Base-by-base conservation (phyloP, 2,329 filamentous ascomycete genomes). In the Ophiosphaerella korrae region DNA sequence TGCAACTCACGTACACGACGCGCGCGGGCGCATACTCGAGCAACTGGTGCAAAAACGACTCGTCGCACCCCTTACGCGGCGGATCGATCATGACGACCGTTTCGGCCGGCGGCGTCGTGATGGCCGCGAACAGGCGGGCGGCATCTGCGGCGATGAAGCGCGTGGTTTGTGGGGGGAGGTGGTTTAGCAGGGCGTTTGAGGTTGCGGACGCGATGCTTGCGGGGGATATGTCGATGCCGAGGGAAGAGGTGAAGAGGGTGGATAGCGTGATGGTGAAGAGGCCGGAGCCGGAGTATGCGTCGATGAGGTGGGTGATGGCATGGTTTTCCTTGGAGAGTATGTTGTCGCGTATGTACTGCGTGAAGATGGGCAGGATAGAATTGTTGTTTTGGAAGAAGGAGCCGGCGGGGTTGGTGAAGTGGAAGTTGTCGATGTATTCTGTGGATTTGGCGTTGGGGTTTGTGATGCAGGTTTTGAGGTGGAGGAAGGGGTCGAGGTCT, bases 381-480 rank as follows among this genome's bases (percentile, higher is more conserved):
- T 97, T 97, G 83, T 99, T 99, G 82, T 99, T 99, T 72, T 99
- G 94, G 84, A 99, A 99, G 79, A 99, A 99, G 45, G 90, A 86
- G 52, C 92, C 92, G 9, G 94, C 94, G 2, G 89, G 90, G 77
- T 96, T 97, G 72, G 87, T 87, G 77, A 99, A 96, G 68, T 87
- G 80, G 78, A 88, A 94, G 73, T 86, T 78, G 68, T 88, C 90
- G 56, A 99, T 84, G 75, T 95, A 97, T 74, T 99, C 94, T 26
- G 89, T 92, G 3, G 89, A 87, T 43, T 82, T 89, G 58, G 84
- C 88, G 60, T 93, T 96, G 72, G 86, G 84, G 76, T 97, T 87
- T 3, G 92, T 96, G 61, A 96, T 85, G 79, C 90, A 97, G 3
- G 86, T 89, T 75, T 97, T 97, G 72, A 88, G 80, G 71, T 97